A percentile compares a stretch with the other conserved stretches of the same genome.
Evolutionary conservation across 2,329 filamentous ascomycete genomes (phyloP).

Genomic region (Aspergillus hiratsukae): DNA sequence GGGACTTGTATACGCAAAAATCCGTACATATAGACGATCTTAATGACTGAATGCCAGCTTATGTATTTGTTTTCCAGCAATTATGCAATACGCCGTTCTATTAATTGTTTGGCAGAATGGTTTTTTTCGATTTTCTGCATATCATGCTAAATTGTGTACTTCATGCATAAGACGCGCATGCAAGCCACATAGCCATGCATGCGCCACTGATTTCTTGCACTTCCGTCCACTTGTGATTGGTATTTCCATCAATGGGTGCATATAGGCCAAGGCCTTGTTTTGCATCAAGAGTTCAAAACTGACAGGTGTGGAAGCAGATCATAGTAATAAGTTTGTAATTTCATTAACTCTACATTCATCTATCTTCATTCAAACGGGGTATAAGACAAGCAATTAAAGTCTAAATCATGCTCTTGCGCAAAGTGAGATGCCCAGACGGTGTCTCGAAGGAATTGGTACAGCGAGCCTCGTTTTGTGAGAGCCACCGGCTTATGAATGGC

Average conservation of each 20-base stretch:
- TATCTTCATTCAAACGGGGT: neutral
- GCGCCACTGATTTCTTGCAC: conserved; percentile 1
- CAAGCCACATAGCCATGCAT: neutral
- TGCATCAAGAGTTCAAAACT: neutral
- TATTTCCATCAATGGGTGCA: neutral
- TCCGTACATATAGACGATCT: neutral
- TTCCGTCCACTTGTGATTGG: neutral
- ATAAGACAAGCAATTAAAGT: neutral
- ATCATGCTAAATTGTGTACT: neutral
- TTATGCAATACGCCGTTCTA: no score
- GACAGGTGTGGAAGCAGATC: neutral
- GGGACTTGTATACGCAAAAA: neutral
- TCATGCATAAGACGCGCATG: neutral
- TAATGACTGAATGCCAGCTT: neutral
- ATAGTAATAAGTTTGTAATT: neutral
- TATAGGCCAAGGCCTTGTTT: neutral
- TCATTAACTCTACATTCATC: neutral
- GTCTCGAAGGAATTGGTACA: neutral
- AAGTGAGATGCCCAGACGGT: neutral
- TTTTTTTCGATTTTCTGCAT: neutral
- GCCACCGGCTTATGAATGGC: neutral
- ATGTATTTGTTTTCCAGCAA: neutral
- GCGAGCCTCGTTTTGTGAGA: neutral
- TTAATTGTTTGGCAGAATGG: neutral
- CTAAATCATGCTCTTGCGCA: neutral